These are phyloP conservation scores for Bolboschoenus planiculmis DNA, from an alignment of 176 grass and related monocot genomes.

Conservation along the genomic window DNA sequence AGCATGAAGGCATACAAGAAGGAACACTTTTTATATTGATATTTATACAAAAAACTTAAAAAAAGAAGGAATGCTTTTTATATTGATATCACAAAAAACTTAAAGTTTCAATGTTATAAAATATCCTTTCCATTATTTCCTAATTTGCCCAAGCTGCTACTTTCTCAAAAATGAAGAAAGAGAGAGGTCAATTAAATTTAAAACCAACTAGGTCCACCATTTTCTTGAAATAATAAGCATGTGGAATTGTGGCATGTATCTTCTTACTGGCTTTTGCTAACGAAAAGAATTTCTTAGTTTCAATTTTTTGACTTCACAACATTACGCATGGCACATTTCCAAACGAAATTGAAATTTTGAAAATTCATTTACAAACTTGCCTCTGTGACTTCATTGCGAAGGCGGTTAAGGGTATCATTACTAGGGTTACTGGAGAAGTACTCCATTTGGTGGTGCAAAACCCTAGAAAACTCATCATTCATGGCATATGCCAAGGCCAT, in stretches of 20 bases:
- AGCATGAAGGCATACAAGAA: background rate
- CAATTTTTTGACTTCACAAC: background rate
- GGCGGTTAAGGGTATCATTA: constrained; percentile 68
- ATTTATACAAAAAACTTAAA: no score
- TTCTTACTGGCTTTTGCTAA: background rate
- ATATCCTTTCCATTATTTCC: background rate
- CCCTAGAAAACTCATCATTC: constrained; percentile 95
- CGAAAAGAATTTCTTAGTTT: background rate
- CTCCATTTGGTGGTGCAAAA: constrained; percentile 97
- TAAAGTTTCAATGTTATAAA: no score
- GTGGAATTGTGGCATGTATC: background rate
- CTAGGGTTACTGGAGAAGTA: constrained; percentile 93
- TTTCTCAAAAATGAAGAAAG: background rate
- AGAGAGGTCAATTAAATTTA: background rate
- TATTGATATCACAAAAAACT: no score
- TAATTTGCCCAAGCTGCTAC: background rate
- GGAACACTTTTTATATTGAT: background rate
- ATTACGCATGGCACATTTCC: background rate
- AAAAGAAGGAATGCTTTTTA: background rate
- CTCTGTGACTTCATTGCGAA: constrained; percentile 81
- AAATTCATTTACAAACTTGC: constrained; percentile 27
- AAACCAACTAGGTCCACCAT: background rate
- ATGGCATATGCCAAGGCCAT: constrained; percentile 75
- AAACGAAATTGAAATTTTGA: background rate
- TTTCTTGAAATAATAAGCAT: background rate